phyloP scores from a whole-genome alignment of 768 basidiomycete species.

The Auricularia heimuer region DNA sequence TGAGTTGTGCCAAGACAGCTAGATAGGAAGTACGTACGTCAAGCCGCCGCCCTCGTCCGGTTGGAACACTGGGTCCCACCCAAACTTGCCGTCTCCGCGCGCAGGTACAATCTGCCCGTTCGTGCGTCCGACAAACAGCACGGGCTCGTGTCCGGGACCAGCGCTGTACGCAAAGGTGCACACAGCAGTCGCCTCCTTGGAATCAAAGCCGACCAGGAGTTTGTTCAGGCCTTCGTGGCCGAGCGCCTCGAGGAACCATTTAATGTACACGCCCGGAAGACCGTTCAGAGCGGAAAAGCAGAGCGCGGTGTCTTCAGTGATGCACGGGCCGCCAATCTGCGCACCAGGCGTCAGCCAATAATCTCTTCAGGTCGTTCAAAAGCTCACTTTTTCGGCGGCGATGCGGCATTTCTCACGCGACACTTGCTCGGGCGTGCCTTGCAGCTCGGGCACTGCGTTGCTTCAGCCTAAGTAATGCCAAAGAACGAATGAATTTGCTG shows the following conservation, averaged over 20 bases:
- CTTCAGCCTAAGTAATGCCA: too few species aligned
- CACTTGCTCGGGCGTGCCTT: conserved; percentile 87
- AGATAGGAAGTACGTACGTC: neutral
- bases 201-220: conserved; percentile 65
- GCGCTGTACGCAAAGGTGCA: conserved; percentile 95
- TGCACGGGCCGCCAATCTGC: conserved; percentile 44
- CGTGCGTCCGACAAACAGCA: conserved; percentile 80
- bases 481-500: too few species aligned
- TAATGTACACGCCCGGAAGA: conserved; percentile 96
- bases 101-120: conserved; percentile 84
- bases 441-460: conserved; percentile 95
- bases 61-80: conserved; percentile 87
- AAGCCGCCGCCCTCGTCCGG: conserved; percentile 49
- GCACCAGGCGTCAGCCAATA: neutral
- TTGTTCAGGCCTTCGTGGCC: conserved; percentile 84
- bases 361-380: too few species aligned
- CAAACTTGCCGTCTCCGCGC: conserved; percentile 68
- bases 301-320: conserved; percentile 91
- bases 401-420: conserved; percentile 76
- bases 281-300: conserved; percentile 84
- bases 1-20: conserved; percentile 1
- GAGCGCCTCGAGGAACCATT: conserved; percentile 72
- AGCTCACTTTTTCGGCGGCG: conserved; percentile 75
- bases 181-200: conserved; percentile 74
- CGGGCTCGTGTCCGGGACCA: conserved; percentile 69